phyloP scores from a whole-genome alignment of 768 basidiomycete species.

The Suillus plorans region DNA sequence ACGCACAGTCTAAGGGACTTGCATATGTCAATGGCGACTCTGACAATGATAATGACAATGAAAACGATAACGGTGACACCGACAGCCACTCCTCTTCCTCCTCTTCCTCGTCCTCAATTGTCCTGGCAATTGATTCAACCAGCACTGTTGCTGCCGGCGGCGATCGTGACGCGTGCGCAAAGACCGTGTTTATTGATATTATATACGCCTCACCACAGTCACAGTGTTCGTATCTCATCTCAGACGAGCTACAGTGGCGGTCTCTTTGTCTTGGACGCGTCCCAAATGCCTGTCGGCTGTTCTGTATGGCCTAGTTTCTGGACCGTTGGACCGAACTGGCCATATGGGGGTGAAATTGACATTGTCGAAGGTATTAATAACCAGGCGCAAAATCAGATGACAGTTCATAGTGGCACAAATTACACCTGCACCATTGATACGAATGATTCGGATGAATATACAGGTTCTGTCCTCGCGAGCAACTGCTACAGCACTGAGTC shows the following conservation, averaged over 20 bases:
- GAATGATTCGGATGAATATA: constrained; percentile 13
- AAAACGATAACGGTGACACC: neutral
- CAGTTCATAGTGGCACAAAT: constrained; percentile 58
- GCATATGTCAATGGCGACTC: constrained; percentile 52
- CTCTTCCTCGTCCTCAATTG: constrained; percentile 32
- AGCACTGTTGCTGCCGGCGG: constrained; percentile 47
- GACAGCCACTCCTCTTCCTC: neutral
- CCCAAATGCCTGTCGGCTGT: constrained; percentile 70
- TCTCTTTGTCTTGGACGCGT: constrained; percentile 74
- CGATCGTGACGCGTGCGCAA: constrained; percentile 51
- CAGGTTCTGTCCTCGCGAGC: constrained; percentile 21
- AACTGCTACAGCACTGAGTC: constrained; percentile 40
- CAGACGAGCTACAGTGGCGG: constrained; percentile 62
- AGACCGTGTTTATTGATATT: neutral
- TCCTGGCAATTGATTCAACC: constrained; percentile 63
- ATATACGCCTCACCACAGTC: neutral
- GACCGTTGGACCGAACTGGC: constrained; percentile 55
- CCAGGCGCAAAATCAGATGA: constrained; percentile 57
- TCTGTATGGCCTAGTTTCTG: constrained; percentile 62
- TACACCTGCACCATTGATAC: constrained; percentile 33
- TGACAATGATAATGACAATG: constrained; percentile 33
- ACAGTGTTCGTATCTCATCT: constrained; percentile 66
- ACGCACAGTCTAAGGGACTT: constrained; percentile 53
- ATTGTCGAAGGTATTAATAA: constrained; percentile 72
- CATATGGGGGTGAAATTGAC: constrained; percentile 62